Percentiles rank a stretch among this genome's conserved stretches.
Conservation (phyloP, 2,329 filamentous ascomycete species). For the Diplocarpon rosae region DNA sequence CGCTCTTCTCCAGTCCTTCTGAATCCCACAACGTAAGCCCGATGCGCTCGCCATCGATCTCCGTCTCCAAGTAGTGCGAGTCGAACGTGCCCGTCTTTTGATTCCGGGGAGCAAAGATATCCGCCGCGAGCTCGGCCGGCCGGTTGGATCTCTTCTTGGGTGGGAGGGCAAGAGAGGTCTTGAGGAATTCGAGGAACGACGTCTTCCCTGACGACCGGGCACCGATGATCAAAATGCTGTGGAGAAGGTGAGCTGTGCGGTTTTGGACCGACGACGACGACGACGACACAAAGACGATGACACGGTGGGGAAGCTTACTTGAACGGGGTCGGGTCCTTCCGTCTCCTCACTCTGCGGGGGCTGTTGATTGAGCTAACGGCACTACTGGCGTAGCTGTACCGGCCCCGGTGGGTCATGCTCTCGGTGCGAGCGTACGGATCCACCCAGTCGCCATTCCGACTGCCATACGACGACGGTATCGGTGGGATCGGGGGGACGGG, state of each 20-base stretch:
- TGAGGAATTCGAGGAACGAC: constrained; percentile 92
- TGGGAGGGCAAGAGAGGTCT: constrained; percentile 74
- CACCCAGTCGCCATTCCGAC: constrained; percentile 41
- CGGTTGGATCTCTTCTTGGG: constrained; percentile 54
- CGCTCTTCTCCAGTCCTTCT: constrained; percentile 83
- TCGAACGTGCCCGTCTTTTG: constrained; percentile 54
- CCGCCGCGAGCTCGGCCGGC: constrained; percentile 31
- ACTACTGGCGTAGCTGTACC: constrained; percentile 93
- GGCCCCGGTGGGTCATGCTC: constrained; percentile 93
- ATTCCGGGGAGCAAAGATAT: constrained; percentile 38
- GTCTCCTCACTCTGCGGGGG: constrained; percentile 78
- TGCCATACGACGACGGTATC: too few species aligned
- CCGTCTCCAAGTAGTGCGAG: constrained; percentile 84
- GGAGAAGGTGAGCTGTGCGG: constrained; percentile 11
- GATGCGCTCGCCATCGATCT: constrained; percentile 84
- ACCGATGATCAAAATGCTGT: constrained; percentile 80
- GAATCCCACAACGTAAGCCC: constrained; percentile 96
- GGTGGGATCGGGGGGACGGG: constrained; percentile 47
- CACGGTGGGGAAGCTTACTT: constrained; percentile 56
- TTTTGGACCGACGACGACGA: too few species aligned
- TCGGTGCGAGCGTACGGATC: constrained; percentile 77
- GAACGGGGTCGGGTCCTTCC: constrained; percentile 96
- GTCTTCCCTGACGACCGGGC: constrained; percentile 85
- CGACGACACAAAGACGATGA: too few species aligned
- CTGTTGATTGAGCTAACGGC: constrained; percentile 86